Percentiles rank a stretch among this genome's conserved stretches.
Evolutionary conservation across 305 asterid species (phyloP).

Genomic region (Nicotiana rustica): DNA sequence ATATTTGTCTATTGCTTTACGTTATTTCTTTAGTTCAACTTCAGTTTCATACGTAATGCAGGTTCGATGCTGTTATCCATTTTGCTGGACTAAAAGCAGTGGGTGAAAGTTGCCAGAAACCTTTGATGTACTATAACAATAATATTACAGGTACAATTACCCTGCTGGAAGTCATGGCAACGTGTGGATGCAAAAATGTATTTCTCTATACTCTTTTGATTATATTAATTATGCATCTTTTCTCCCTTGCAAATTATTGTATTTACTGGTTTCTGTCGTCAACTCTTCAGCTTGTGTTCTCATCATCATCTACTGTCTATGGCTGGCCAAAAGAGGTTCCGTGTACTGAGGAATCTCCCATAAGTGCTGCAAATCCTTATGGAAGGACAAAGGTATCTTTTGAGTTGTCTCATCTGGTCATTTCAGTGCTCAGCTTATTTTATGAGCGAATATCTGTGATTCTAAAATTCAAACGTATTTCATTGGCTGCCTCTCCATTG

Average conservation of each 20-base stretch:
- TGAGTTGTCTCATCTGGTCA: conserved; percentile 18
- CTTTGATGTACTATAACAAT: conserved; percentile 84
- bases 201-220: conserved; percentile 33
- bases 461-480: background rate
- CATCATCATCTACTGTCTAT: conserved; percentile 99
- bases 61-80: conserved; percentile 96
- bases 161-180: conserved; percentile 95
- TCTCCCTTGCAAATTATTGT: background rate
- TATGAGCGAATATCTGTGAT: conserved; percentile 1
- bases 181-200: conserved; percentile 91
- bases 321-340: conserved; percentile 96
- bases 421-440: background rate
- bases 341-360: conserved; percentile 87
- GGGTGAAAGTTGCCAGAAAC: conserved; percentile 96
- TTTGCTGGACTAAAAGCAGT: conserved; percentile 99
- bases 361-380: conserved; percentile 80
- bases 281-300: conserved; percentile 87
- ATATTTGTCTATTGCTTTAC: background rate
- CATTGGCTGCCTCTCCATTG: conserved; percentile 4
- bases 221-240: conserved; percentile 3
- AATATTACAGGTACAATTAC: conserved; percentile 82
- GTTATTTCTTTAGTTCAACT: background rate
- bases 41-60: conserved; percentile 36
- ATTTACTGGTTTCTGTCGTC: conserved; percentile 36
- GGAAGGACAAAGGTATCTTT: conserved; percentile 86